A percentile compares a stretch with the other conserved stretches of the same genome.
Conservation (phyloP, 1,284 basidiomycete genomes). For the Tilletiaria anomala region DNA sequence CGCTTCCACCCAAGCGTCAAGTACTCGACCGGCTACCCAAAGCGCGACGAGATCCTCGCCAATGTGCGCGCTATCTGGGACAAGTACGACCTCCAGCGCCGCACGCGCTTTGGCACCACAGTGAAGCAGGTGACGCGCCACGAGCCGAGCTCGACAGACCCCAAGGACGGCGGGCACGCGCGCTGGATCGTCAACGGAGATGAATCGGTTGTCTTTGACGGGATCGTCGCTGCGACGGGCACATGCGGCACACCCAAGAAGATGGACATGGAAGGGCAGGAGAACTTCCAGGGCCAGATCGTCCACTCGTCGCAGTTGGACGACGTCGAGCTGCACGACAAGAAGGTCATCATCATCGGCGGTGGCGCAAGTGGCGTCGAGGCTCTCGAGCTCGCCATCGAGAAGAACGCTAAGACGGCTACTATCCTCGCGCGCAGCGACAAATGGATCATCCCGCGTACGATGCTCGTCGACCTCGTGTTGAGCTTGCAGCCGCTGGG, state of each 20-base stretch:
- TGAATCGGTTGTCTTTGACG: slow-evolving; percentile 47
- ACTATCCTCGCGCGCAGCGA: slow-evolving; percentile 45
- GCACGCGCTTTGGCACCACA: slow-evolving; percentile 46
- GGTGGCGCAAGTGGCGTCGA: slow-evolving; percentile 53
- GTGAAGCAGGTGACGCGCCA: slow-evolving; percentile 3
- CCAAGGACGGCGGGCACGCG: slow-evolving; percentile 40
- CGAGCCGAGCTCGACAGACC: slow-evolving; percentile 33
- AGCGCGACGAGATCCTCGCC: slow-evolving; percentile 49
- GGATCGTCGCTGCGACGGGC: slow-evolving; percentile 48
- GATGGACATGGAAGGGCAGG: slow-evolving; percentile 46
- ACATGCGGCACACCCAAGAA: slow-evolving; percentile 49
- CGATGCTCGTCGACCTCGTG: slow-evolving; percentile 48
- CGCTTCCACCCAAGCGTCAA: slow-evolving; percentile 36
- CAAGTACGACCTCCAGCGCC: slow-evolving; percentile 47
- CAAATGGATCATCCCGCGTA: slow-evolving; percentile 35
- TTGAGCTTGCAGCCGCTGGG: slow-evolving; percentile 52
- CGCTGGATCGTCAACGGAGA: slow-evolving; percentile 47
- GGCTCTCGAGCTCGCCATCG: slow-evolving; percentile 45
- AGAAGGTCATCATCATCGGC: slow-evolving; percentile 45
- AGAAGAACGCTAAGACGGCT: slow-evolving; percentile 44
- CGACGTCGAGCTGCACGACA: slow-evolving; percentile 42
- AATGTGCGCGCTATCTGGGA: slow-evolving; percentile 49
- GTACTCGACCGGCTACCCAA: slow-evolving; percentile 43
- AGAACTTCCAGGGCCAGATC: slow-evolving; percentile 44
- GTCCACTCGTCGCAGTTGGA: slow-evolving; percentile 50